Evolutionary conservation across 495 filamentous ascomycete species (phyloP), one percentile per base, ranked within the genome.

Genomic region (Aspergillus panamensis): DNA sequence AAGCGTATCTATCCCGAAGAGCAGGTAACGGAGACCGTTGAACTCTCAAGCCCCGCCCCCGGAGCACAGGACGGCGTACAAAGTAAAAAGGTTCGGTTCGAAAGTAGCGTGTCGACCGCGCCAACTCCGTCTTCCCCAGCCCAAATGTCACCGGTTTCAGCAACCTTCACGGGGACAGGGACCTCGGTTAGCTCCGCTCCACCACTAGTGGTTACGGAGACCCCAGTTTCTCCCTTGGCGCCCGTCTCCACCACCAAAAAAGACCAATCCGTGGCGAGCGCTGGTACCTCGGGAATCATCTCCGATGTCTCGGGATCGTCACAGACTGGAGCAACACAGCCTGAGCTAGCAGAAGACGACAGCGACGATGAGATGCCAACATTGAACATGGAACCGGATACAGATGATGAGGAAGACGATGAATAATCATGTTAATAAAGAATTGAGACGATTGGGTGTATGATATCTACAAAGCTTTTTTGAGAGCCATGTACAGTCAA

Each of bases 311-410:
- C 42, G 20, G 31, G 14, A 3, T 35, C 53, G 16, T 19, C 54
- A 42, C 32, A 65, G 43, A 12, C 58, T 16, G 9, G 55, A 25
- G 58, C 49, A 33, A 52, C 61, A 7, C 42, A 53, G 3, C 40
- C 58, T 17, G 1, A 6, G 20, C 45, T 48, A 31, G 42, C 59
- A 47, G 73, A 67, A 6, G 77, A 78, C 43, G 77, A 77, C 14
- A 80, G 77, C 42, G 77, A 75, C 17, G 78, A 78, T 57, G 79
- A 80, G 51, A 60, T 82, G 61, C 79, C 79, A 9, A 69, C 75
- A 0, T 58, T 80, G 58, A 73, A 80, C 56, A 62, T 80, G 10
- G 78, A 79, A 6, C 61, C 75, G 40, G 79, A 79, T 49, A 77
- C 77, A 19, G 76, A 80, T 57, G 71, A 73, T 33, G 67, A 70